Evolutionary conservation across 192 early-diverging fungal genomes (phyloP).

Genomic region (Kickxella alabastrina): DNA sequence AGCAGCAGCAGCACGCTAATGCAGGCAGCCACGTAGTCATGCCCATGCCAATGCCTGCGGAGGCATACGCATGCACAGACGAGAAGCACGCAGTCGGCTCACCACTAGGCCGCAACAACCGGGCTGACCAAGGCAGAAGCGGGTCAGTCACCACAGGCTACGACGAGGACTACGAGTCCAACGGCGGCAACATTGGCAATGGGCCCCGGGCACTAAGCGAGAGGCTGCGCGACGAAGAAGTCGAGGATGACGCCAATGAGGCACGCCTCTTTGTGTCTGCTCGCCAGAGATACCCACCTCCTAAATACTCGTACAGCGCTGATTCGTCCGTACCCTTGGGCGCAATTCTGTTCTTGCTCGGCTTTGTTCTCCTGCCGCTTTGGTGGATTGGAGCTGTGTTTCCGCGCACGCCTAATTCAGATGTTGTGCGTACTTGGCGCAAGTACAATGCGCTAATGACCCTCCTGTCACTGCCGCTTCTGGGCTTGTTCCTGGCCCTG

Average conservation of each 20-base stretch:
- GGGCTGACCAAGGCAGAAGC: neutral
- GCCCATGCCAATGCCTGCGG: neutral
- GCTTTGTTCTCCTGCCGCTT: conserved; percentile 45
- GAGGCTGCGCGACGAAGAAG: conserved; percentile 37
- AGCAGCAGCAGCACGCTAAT: conserved; percentile 1
- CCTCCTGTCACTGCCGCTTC: conserved; percentile 43
- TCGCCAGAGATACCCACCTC: conserved; percentile 36
- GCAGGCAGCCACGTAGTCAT: conserved; percentile 5
- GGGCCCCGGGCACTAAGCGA: conserved; percentile 18
- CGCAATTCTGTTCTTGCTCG: conserved; percentile 36
- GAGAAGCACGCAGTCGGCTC: neutral
- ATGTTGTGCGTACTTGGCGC: conserved; percentile 46
- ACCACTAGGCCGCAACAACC: too few species aligned
- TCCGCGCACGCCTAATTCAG: conserved; percentile 16
- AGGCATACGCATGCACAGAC: neutral
- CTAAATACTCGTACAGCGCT: conserved; percentile 21
- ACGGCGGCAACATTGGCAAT: neutral
- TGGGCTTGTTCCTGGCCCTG: conserved; percentile 48
- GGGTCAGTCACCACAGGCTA: neutral
- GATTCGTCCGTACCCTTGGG: conserved; percentile 27
- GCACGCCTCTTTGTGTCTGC: conserved; percentile 39
- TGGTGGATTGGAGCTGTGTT: conserved; percentile 52
- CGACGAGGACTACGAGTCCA: neutral
- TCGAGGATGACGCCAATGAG: conserved; percentile 49
- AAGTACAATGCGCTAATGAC: conserved; percentile 53